Conservation (phyloP, 2,329 filamentous ascomycete genomes). For the Sarocladiaceae sp. region DNA sequence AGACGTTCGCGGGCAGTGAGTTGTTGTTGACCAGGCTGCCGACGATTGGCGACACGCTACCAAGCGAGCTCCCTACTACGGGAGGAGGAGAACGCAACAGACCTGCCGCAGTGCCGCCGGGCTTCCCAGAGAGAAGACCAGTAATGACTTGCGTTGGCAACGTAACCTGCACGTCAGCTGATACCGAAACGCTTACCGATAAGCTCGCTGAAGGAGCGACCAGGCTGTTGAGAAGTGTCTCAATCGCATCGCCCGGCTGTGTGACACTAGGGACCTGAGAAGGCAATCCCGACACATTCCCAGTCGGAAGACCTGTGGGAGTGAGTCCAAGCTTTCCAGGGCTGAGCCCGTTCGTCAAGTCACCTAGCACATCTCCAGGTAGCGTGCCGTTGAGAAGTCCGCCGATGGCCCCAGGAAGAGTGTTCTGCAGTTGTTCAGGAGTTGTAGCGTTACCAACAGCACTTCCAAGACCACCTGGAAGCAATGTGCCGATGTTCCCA, state of each 20-base stretch:
- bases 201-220: neutral
- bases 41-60: neutral
- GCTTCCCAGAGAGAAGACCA: neutral
- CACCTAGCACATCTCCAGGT: neutral
- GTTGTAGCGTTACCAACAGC: constrained; percentile 2
- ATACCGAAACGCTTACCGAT: too few species aligned
- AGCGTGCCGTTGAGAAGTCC: constrained; percentile 1
- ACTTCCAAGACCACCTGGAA: neutral
- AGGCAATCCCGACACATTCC: neutral
- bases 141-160: neutral
- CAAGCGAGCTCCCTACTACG: neutral
- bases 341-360: neutral
- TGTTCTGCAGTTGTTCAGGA: neutral
- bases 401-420: constrained; percentile 4
- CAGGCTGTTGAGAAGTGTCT: neutral
- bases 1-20: neutral
- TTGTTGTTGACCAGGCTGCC: neutral
- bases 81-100: neutral
- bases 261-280: neutral
- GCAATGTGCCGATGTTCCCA: neutral
- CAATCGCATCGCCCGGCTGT: constrained; percentile 1
- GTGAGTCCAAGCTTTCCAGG: neutral
- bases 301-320: neutral
- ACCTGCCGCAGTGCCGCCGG: neutral
- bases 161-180: neutral